Percentiles rank a stretch among this genome's conserved stretches.
Conservation (phyloP, 805 yeast species). For the Candida wancherniae region DNA sequence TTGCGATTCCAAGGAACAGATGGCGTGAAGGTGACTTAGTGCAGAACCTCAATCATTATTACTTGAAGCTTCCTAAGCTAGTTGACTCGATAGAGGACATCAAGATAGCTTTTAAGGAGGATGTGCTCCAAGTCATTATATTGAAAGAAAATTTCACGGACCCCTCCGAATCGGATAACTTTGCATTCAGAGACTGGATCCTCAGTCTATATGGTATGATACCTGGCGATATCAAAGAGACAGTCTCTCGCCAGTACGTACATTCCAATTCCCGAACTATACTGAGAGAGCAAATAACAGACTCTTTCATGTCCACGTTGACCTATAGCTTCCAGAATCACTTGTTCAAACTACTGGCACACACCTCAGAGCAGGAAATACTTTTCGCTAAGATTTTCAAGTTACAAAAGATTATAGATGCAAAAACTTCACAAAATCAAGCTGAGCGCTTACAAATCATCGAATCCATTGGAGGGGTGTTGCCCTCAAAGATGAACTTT, state of each 20-base stretch:
- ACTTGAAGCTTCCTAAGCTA: conserved; percentile 51
- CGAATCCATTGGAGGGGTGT: conserved; percentile 1
- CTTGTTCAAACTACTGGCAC: conserved; percentile 48
- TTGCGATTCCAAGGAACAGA: conserved; percentile 55
- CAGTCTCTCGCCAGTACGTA: conserved; percentile 28
- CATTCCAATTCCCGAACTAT: conserved; percentile 19
- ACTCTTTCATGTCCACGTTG: conserved; percentile 45
- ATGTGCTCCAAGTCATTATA: conserved; percentile 53
- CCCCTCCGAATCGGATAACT: conserved; percentile 21
- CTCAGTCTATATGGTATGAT: conserved; percentile 45
- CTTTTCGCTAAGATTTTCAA: conserved; percentile 39
- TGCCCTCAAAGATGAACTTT: conserved; percentile 10
- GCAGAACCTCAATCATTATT: conserved; percentile 32
- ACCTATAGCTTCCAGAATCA: conserved; percentile 50
- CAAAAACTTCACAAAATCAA: conserved; percentile 15
- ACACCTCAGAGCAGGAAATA: conserved; percentile 52
- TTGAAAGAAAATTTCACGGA: conserved; percentile 43
- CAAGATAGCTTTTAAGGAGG: conserved; percentile 56
- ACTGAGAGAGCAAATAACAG: conserved; percentile 32
- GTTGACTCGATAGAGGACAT: conserved; percentile 63
- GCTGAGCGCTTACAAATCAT: conserved; percentile 13
- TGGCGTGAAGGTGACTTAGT: conserved; percentile 34
- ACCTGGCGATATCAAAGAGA: conserved; percentile 34
- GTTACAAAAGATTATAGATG: conserved; percentile 12
- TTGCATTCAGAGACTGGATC: conserved; percentile 61